Conservation (phyloP, 2,329 filamentous ascomycete genomes). For the Coniella lustricola region DNA sequence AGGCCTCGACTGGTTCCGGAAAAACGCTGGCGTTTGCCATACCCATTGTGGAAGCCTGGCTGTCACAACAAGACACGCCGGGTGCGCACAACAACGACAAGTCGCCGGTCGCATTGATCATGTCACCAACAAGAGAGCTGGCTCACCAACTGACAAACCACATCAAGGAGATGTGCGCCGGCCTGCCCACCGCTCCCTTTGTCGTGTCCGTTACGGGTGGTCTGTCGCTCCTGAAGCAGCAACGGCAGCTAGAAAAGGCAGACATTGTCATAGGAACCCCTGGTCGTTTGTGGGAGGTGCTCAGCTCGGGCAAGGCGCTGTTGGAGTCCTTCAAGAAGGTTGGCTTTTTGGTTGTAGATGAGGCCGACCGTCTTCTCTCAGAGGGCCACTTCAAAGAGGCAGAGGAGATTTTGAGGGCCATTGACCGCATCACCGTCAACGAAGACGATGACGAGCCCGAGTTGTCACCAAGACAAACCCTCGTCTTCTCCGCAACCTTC, state of each 20-base stretch:
- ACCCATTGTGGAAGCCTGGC: conserved; percentile 79
- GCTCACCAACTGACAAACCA: conserved; percentile 87
- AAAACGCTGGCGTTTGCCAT: conserved; percentile 95
- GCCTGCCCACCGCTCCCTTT: conserved; percentile 54
- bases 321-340: conserved; percentile 66
- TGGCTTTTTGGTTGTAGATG: conserved; percentile 81
- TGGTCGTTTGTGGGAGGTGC: conserved; percentile 88
- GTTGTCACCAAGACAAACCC: conserved; percentile 61
- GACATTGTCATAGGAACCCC: conserved; percentile 93
- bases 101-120: conserved; percentile 65
- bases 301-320: conserved; percentile 66
- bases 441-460: conserved; percentile 41
- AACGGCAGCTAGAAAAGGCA: conserved; percentile 72
- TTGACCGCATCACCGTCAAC: conserved; percentile 66
- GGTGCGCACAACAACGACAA: conserved; percentile 28
- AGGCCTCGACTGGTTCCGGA: conserved; percentile 91
- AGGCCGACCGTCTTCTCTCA: conserved; percentile 85
- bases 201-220: conserved; percentile 90
- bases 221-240: conserved; percentile 89
- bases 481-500: conserved; percentile 96
- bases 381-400: conserved; percentile 95
- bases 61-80: conserved; percentile 42
- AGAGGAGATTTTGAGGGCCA: conserved; percentile 73
- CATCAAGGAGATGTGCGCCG: conserved; percentile 64
- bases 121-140: conserved; percentile 88